These are phyloP conservation scores for Calocybe indica DNA, from an alignment of 768 basidiomycete species.

Conservation along the genomic window DNA sequence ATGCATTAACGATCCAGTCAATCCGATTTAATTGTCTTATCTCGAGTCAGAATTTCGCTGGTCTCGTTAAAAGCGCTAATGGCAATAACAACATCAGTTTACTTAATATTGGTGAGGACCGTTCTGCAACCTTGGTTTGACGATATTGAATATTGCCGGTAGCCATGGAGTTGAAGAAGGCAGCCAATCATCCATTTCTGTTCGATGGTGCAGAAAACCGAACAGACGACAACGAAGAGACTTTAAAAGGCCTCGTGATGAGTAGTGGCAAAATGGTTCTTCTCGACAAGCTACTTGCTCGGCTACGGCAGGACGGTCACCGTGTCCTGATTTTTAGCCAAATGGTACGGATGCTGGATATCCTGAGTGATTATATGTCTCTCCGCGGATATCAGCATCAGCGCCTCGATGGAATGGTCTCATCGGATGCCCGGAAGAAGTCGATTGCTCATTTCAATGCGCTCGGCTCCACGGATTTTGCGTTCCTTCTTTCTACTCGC, in stretches of 20 bases:
- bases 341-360: constrained; percentile 99
- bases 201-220: constrained; percentile 90
- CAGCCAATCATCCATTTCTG: constrained; percentile 95
- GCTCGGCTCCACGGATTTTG: constrained; percentile 90
- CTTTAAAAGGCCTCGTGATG: constrained; percentile 94
- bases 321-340: constrained; percentile 98
- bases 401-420: constrained; percentile 91
- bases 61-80: constrained; percentile 83
- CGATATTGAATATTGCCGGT: background rate
- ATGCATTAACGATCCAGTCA: constrained; percentile 4
- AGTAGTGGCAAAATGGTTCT: constrained; percentile 98
- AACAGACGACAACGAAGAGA: constrained; percentile 65
- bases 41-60: constrained; percentile 76
- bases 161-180: constrained; percentile 99
- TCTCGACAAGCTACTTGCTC: constrained; percentile 91
- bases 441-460: constrained; percentile 97
- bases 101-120: constrained; percentile 78
- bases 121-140: background rate
- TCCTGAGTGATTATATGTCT: constrained; percentile 94
- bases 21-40: constrained; percentile 1
- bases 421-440: constrained; percentile 89
- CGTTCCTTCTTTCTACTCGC: constrained; percentile 92
- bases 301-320: constrained; percentile 87
- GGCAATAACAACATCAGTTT: constrained; percentile 90
- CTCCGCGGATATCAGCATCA: constrained; percentile 89